These are phyloP conservation scores for Mucor irregularis DNA, from an alignment of 371 early-diverging fungal species.

Conservation along the genomic window DNA sequence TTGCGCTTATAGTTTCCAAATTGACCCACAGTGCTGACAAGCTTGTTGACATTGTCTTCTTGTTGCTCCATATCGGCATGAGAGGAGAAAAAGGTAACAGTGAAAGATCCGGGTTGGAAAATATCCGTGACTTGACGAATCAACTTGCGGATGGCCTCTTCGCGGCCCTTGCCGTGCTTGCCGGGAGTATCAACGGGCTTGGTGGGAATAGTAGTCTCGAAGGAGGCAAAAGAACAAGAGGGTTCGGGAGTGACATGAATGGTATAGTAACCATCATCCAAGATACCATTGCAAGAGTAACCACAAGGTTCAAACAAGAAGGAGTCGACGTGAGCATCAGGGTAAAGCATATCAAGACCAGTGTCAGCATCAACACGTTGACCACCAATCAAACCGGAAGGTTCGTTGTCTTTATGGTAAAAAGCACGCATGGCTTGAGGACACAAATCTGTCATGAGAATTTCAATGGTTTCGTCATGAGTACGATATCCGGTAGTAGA, in stretches of 20 bases:
- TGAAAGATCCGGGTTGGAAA: slow-evolving; percentile 84
- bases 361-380: slow-evolving; percentile 69
- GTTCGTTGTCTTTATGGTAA: slow-evolving; percentile 57
- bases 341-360: slow-evolving; percentile 81
- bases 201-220: slow-evolving; percentile 90
- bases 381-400: slow-evolving; percentile 61
- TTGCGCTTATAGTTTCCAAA: slow-evolving; percentile 61
- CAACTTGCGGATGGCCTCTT: slow-evolving; percentile 53
- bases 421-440: slow-evolving; percentile 70
- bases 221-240: slow-evolving; percentile 95
- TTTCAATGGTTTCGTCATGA: slow-evolving; percentile 92
- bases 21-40: slow-evolving; percentile 49
- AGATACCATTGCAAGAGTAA: slow-evolving; percentile 89
- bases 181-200: slow-evolving; percentile 22
- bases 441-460: slow-evolving; percentile 92
- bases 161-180: slow-evolving; percentile 32
- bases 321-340: slow-evolving; percentile 77
- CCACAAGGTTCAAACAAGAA: slow-evolving; percentile 94
- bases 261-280: slow-evolving; percentile 83
- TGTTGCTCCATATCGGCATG: slow-evolving; percentile 46
- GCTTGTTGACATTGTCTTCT: slow-evolving; percentile 38
- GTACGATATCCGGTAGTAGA: slow-evolving; percentile 24
- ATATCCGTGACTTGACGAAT: slow-evolving; percentile 78
- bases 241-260: slow-evolving; percentile 96
- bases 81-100: slow-evolving; percentile 82